Evolutionary conservation across 805 yeast genomes (phyloP).

Genomic region (Clavispora santaluciae): DNA sequence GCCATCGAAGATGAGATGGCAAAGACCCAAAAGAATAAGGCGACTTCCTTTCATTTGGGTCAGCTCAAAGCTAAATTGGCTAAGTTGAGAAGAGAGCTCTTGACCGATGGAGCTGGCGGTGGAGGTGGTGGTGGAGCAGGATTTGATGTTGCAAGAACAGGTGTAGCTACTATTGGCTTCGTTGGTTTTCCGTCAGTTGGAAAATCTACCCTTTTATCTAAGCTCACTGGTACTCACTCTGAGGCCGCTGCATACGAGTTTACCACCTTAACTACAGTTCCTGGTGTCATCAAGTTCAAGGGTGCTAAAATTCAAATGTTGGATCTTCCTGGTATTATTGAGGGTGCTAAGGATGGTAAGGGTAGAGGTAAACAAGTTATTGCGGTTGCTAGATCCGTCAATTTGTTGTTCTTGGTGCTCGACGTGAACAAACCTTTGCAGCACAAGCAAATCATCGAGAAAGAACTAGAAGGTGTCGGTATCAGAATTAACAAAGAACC

Average conservation of each 20-base stretch:
- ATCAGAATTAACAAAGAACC: conserved; percentile 87
- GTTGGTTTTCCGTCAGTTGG: conserved; percentile 98
- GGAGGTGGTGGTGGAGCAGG: conserved; percentile 95
- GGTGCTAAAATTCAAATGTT: conserved; percentile 98
- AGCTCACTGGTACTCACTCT: conserved; percentile 91
- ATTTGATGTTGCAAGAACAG: conserved; percentile 97
- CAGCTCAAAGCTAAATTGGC: conserved; percentile 96
- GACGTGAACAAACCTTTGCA: conserved; percentile 96
- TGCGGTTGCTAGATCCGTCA: conserved; percentile 98
- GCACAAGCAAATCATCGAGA: conserved; percentile 90
- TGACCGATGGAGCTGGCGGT: conserved; percentile 54
- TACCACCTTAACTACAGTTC: conserved; percentile 95
- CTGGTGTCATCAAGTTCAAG: conserved; percentile 90
- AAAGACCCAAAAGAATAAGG: conserved; percentile 95
- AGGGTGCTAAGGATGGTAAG: conserved; percentile 88
- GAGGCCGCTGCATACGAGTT: conserved; percentile 98
- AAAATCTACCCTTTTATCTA: conserved; percentile 77
- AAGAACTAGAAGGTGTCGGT: conserved; percentile 96
- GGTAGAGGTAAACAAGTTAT: conserved; percentile 96
- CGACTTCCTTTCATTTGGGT: conserved; percentile 95
- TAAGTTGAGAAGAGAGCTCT: conserved; percentile 85
- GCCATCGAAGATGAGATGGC: conserved; percentile 98
- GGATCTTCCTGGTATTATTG: conserved; percentile 86
- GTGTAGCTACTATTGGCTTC: conserved; percentile 95
- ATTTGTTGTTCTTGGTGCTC: conserved; percentile 83